These are phyloP conservation scores for Scutellaria barbata DNA, from an alignment of 257 asterid species.

Conservation along the genomic window DNA sequence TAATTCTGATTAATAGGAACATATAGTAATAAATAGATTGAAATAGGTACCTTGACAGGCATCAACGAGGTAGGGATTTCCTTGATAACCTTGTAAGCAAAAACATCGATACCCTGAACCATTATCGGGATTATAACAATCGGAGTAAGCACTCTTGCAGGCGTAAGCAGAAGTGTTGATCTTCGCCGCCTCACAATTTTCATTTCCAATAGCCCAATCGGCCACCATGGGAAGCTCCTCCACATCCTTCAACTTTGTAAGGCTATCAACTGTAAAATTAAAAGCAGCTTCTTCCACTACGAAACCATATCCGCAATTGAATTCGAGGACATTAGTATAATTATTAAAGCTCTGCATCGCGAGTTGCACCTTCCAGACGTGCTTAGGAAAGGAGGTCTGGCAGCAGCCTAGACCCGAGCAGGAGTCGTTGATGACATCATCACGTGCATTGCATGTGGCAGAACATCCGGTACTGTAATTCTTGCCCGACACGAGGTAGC, in stretches of 20 bases:
- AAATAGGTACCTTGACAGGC: slow-evolving; percentile 50
- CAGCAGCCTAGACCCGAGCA: neutral
- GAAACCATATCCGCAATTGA: slow-evolving; percentile 44
- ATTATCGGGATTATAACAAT: slow-evolving; percentile 28
- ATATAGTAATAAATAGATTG: too few relatives aligned
- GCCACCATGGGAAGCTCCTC: slow-evolving; percentile 38
- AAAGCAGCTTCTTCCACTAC: slow-evolving; percentile 26
- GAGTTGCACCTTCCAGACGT: neutral
- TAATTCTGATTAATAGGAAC: too few relatives aligned
- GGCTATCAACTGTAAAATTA: slow-evolving; percentile 8
- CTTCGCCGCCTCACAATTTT: slow-evolving; percentile 24
- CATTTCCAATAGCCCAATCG: slow-evolving; percentile 51
- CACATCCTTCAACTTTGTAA: slow-evolving; percentile 24
- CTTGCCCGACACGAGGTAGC: neutral
- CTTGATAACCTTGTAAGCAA: slow-evolving; percentile 45
- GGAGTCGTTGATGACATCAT: neutral
- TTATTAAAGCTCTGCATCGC: neutral
- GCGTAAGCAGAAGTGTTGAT: slow-evolving; percentile 34
- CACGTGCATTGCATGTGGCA: neutral
- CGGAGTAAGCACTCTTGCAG: slow-evolving; percentile 33
- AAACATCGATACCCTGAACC: slow-evolving; percentile 49
- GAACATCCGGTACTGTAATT: neutral
- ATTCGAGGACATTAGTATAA: neutral
- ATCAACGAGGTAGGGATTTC: slow-evolving; percentile 46
- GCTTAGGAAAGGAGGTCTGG: slow-evolving; percentile 32